Conservation (phyloP, 257 asterid genomes). For the Nicotiana knightiana region DNA sequence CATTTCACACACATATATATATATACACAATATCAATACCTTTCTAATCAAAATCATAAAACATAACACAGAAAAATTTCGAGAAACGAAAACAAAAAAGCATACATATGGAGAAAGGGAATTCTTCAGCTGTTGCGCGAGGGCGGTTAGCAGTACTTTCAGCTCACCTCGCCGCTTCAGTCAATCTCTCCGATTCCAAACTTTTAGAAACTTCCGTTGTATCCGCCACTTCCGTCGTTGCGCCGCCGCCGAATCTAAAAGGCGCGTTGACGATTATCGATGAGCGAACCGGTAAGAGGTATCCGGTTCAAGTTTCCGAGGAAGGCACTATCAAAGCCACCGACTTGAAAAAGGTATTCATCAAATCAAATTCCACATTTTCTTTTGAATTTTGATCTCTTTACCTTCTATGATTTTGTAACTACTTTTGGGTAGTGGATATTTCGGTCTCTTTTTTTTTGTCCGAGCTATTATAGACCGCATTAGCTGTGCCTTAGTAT, state of each 20-base stretch:
- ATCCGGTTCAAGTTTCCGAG: conserved; percentile 77
- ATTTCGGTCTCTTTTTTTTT: no score
- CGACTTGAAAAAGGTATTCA: conserved; percentile 72
- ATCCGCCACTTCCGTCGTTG: conserved; percentile 39
- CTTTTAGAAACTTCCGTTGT: conserved; percentile 40
- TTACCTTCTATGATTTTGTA: no score
- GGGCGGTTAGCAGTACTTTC: conserved; percentile 80
- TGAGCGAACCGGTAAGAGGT: conserved; percentile 72
- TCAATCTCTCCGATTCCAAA: conserved; percentile 23
- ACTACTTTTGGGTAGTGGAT: no score
- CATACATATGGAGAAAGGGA: conserved; percentile 34
- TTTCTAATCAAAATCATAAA: neutral
- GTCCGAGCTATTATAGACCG: no score
- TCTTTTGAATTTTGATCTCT: neutral
- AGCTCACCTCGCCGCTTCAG: conserved; percentile 67
- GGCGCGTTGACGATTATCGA: conserved; percentile 68
- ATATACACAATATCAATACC: neutral
- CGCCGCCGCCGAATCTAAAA: conserved; percentile 57
- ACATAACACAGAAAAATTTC: neutral
- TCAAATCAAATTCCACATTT: neutral
- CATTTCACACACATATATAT: no score
- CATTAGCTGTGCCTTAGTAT: no score
- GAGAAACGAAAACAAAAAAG: neutral
- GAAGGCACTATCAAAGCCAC: conserved; percentile 86
- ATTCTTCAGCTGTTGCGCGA: conserved; percentile 63